Evolutionary conservation across 805 yeast species (phyloP).

Genomic region (Hanseniaspora valbyensis): DNA sequence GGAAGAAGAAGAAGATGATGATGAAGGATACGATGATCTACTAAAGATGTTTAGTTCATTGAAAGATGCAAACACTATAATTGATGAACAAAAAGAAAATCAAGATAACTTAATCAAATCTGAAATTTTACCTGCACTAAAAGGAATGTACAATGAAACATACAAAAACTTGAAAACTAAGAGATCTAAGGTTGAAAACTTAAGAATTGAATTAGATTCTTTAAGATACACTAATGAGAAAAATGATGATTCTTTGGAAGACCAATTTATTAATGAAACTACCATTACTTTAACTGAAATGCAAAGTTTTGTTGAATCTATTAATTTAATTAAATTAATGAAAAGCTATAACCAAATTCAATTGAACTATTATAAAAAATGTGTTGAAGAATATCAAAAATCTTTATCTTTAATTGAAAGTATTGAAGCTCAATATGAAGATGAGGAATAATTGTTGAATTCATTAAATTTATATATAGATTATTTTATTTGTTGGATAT

Average conservation of each 20-base stretch:
- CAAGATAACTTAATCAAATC: constrained; percentile 55
- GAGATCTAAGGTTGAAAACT: constrained; percentile 57
- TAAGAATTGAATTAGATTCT: constrained; percentile 61
- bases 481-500: constrained; percentile 16
- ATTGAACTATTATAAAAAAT: constrained; percentile 48
- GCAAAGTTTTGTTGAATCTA: constrained; percentile 60
- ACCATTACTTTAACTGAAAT: constrained; percentile 68
- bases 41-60: constrained; percentile 33
- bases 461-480: too few species aligned
- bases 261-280: constrained; percentile 68
- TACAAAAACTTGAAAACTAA: constrained; percentile 30
- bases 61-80: constrained; percentile 45
- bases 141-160: constrained; percentile 44
- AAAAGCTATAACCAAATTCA: constrained; percentile 62
- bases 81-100: constrained; percentile 57
- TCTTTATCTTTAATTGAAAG: constrained; percentile 37
- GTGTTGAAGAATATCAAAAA: constrained; percentile 38
- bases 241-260: constrained; percentile 41
- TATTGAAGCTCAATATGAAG: constrained; percentile 37
- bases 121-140: constrained; percentile 49
- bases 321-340: constrained; percentile 50
- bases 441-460: constrained; percentile 26
- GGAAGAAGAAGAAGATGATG: constrained; percentile 33
- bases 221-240: constrained; percentile 46
- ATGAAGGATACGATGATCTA: constrained; percentile 44